These are phyloP conservation scores for Balakata baccata DNA, from an alignment of 345 rosid species.

Conservation along the genomic window DNA sequence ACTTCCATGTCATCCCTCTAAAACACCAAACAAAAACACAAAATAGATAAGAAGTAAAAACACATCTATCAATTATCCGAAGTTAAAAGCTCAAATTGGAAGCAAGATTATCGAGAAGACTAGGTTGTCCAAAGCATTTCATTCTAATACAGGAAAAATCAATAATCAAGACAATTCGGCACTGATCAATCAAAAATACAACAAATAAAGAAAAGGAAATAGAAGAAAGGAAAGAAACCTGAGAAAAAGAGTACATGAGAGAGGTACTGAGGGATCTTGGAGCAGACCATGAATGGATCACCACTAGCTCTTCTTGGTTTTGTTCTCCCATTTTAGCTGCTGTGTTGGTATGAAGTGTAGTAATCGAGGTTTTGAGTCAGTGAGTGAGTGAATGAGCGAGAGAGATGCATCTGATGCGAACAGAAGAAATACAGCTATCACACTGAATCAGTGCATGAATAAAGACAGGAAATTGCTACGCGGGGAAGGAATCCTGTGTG, in stretches of 20 bases:
- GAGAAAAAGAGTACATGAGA: conserved; percentile 84
- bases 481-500: too few relatives aligned
- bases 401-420: too few relatives aligned
- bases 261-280: conserved; percentile 88
- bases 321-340: conserved; percentile 25
- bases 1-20: conserved; percentile 82
- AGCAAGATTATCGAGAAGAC: neutral
- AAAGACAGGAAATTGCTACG: neutral
- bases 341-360: neutral
- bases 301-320: conserved; percentile 36
- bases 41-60: neutral
- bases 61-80: neutral
- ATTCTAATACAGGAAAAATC: neutral
- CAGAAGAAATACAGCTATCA: too few relatives aligned
- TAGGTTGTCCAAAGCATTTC: neutral
- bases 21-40: neutral
- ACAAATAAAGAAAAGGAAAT: neutral
- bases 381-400: too few relatives aligned
- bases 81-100: neutral
- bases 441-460: neutral
- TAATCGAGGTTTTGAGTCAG: neutral
- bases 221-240: conserved; percentile 35
- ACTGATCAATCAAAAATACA: neutral
- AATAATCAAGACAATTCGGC: too few relatives aligned
- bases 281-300: conserved; percentile 86